Conservation (phyloP, 2,329 filamentous ascomycete genomes). For the Magnaporthiopsis incrustans region DNA sequence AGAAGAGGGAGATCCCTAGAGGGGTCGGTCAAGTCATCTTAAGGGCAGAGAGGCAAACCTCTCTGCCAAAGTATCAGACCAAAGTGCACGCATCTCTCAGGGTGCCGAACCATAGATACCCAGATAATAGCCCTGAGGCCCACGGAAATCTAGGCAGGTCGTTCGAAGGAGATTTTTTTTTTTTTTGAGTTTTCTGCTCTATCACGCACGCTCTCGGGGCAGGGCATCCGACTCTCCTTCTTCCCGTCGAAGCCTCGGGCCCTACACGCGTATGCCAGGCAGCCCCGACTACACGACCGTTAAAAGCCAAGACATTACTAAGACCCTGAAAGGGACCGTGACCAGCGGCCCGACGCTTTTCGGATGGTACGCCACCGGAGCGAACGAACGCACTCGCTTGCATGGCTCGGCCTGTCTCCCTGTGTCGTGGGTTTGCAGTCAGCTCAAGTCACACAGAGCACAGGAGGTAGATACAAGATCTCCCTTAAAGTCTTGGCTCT, state of each 20-base stretch:
- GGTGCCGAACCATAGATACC: not conserved
- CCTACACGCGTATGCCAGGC: not conserved
- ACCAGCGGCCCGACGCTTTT: not conserved
- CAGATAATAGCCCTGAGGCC: not conserved
- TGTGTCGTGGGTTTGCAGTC: not conserved
- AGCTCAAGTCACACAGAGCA: not conserved
- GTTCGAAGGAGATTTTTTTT: not conserved
- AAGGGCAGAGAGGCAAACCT: not conserved
- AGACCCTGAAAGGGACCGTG: not conserved
- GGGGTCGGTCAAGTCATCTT: not conserved
- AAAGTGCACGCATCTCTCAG: not conserved
- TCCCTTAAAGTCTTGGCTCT: not conserved
- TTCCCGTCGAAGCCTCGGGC: not conserved
- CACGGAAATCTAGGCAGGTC: too few relatives aligned
- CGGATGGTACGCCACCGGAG: not conserved
- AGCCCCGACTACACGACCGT: too few relatives aligned
- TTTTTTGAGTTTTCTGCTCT: not conserved
- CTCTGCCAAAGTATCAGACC: not conserved
- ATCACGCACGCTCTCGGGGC: not conserved
- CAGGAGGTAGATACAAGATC: not conserved
- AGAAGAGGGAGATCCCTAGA: not conserved
- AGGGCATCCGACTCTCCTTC: not conserved
- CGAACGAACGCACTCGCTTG: not conserved
- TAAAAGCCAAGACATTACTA: not conserved
- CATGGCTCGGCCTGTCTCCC: not conserved